Evolutionary conservation across 768 basidiomycete genomes (phyloP).

Genomic region (Aureoboletus auriporus): DNA sequence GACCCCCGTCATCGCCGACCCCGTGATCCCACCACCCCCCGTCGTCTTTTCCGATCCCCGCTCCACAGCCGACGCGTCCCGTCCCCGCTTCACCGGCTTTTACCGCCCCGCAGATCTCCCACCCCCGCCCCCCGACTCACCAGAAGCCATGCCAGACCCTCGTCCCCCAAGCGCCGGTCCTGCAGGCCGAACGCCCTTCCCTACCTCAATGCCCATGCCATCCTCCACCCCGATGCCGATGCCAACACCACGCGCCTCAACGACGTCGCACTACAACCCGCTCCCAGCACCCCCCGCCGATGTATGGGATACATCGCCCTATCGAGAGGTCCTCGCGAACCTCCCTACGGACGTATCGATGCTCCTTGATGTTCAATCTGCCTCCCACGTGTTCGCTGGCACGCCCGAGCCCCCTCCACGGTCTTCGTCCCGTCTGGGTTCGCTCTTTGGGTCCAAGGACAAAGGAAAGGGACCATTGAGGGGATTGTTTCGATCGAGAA

Average conservation of each 20-base stretch:
- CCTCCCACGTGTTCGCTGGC: not conserved
- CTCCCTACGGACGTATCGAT: conserved; percentile 42
- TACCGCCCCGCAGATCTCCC: conserved; percentile 18
- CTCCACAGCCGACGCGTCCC: conserved; percentile 7
- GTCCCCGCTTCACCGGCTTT: conserved; percentile 27
- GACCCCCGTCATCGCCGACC: conserved; percentile 5
- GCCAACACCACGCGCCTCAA: not conserved
- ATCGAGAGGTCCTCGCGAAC: conserved; percentile 46
- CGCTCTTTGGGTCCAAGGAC: conserved; percentile 28
- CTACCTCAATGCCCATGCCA: conserved; percentile 5
- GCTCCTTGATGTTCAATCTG: conserved; percentile 10
- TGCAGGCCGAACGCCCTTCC: conserved; percentile 10
- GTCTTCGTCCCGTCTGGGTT: conserved; percentile 17
- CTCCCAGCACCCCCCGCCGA: conserved; percentile 62
- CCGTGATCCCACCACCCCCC: conserved; percentile 24
- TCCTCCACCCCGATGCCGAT: not conserved
- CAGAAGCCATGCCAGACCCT: conserved; percentile 3
- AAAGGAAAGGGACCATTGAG: conserved; percentile 34
- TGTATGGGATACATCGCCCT: conserved; percentile 55
- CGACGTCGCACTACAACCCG: conserved; percentile 39
- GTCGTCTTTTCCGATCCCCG: conserved; percentile 7
- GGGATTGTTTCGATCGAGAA: conserved; percentile 47
- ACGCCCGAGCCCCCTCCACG: conserved; percentile 15
- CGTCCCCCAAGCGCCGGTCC: conserved; percentile 5
- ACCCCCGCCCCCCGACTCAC: not conserved